Evolutionary conservation across 1,139 yeast species (phyloP), one percentile per base, ranked within the genome.

Genomic region (Pneumocystis murina): DNA sequence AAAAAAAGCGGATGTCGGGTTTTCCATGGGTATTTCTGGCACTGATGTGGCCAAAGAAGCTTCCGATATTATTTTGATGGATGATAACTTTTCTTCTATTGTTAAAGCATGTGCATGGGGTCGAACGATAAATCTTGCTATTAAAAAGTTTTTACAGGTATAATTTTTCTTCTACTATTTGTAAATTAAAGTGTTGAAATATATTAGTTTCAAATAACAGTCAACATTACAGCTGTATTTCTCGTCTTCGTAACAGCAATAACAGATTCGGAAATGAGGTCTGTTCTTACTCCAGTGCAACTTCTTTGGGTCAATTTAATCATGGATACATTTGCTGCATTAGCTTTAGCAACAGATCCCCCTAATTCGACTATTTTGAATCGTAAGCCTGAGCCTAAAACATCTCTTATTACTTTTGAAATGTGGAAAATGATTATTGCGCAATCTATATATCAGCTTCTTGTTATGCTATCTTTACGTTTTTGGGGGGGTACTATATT

Each of bases 101-200:
- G 97, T 92, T 62, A 89, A 89, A 74, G 99, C 98, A n/a, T 88
- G 92, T 72, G 88, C 89, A 76, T 94, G 98, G 98, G 99, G 99
- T 65, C 83, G 99, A 75, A 91, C 97, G 63, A 98, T 94, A 67
- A 87, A 95, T 24, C 85, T 86, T 43, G 90, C 97, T 1, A 95
- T 92, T 72, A 89, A 90, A 75, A 92, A 92, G 75, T 92, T 92
- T 72, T 85, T 92, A 73, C 98, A 48, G 30, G 55, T 48, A 48
- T 24, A 16, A 14, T 24, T 48, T 48, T 48, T 12, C 20, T 3
- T 91, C 76, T 20, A 20, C 4, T 38, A 10, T 28, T 20, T 3
- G 20, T 40, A 1, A 12, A 12, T 58, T 12, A 38, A 40, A 17
- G 3, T 20, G 14, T 40, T 12, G 7, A 20, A 20, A 40, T 40